A percentile compares a stretch with the other conserved stretches of the same genome.
Conservation (phyloP, 441 rosid species). For the Cnidoscolus chayamansa region DNA sequence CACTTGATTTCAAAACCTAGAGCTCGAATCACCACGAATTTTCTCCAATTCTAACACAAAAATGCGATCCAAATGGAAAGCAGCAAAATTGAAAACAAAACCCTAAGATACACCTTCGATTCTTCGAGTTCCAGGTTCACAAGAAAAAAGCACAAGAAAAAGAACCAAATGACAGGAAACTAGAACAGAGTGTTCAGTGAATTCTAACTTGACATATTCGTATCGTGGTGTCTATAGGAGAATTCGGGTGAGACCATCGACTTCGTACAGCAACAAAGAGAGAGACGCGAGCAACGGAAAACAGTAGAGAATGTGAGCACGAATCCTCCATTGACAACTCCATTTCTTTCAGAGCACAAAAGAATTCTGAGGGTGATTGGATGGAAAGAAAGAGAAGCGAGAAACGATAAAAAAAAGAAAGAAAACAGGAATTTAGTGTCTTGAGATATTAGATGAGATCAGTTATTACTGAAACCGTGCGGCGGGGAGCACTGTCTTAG, state of each 20-base stretch:
- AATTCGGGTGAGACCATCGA: slow-evolving; percentile 41
- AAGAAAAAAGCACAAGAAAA: slow-evolving; percentile 13
- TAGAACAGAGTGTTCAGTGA: slow-evolving; percentile 29
- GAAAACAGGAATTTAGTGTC: slow-evolving; percentile 18
- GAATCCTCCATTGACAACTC: slow-evolving; percentile 63
- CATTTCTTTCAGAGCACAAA: slow-evolving; percentile 30
- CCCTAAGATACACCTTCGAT: slow-evolving; percentile 22
- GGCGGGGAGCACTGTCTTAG: not conserved
- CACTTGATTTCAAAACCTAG: slow-evolving; percentile 19
- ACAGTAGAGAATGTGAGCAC: slow-evolving; percentile 38
- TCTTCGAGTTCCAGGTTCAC: slow-evolving; percentile 24
- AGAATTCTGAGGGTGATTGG: slow-evolving; percentile 21
- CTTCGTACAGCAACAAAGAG: slow-evolving; percentile 48
- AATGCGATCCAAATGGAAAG: not conserved
- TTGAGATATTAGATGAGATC: not conserved
- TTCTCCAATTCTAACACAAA: slow-evolving; percentile 11
- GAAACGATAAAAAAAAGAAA: slow-evolving; percentile 7
- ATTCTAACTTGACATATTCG: slow-evolving; percentile 49
- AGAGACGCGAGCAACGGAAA: slow-evolving; percentile 43
- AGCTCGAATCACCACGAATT: not conserved
- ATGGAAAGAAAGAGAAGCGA: not conserved
- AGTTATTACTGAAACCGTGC: not conserved
- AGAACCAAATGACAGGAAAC: slow-evolving; percentile 4
- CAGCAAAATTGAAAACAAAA: slow-evolving; percentile 8
- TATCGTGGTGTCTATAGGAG: slow-evolving; percentile 45